Base-by-base conservation (phyloP, 1,284 basidiomycete species). In the Sanghuangporus sanghuang region DNA sequence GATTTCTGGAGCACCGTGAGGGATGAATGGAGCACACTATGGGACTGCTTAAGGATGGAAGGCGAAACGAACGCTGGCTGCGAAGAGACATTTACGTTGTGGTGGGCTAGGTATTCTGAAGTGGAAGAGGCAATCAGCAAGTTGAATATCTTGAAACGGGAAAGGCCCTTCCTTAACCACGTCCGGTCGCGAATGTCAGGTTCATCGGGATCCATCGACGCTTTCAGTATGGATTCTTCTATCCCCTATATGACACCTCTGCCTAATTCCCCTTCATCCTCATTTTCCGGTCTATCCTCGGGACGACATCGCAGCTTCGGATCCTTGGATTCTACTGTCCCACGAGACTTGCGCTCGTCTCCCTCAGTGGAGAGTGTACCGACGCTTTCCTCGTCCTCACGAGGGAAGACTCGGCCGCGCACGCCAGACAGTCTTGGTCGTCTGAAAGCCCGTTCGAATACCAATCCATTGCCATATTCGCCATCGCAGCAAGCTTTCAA, bases 1-100 rank as follows among this genome's bases (percentile, higher is more conserved):
- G 71, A 74, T 16, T 90, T 86, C 68, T 92, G 83, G 76, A 66
- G 71, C 23, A 81, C 81, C 46, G 79, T 86, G 6, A 77, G 81
- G 49, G 82, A 84, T 57, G 75, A 80, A 44, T 93, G 90, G 90
- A 79, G 78, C 0, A 84, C 85, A n/a, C 74, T 92, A 18, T 92
- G 90, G 90, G 86, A 91, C 63, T 87, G 88, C 68, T 76, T 92
- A 49, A 79, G 84, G 42, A 86, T 90, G 9, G 89, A 91, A 46
- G 88, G 85, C 6, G 89, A 90, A 76, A 77, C 83, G 71, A 86
- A 86, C 64, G 83, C 80, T 0, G 85, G 85, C 6, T 80, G 79
- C 12, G 80, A 79, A 50, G 86, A 90, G 75, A 90, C 89, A n/a
- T 70, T 84, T 44, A 76, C 76, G 0, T 85, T 90, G 9, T 92